These are phyloP conservation scores for Xanthoparmelia taractica DNA, from an alignment of 495 filamentous ascomycete genomes.

Conservation along the genomic window DNA sequence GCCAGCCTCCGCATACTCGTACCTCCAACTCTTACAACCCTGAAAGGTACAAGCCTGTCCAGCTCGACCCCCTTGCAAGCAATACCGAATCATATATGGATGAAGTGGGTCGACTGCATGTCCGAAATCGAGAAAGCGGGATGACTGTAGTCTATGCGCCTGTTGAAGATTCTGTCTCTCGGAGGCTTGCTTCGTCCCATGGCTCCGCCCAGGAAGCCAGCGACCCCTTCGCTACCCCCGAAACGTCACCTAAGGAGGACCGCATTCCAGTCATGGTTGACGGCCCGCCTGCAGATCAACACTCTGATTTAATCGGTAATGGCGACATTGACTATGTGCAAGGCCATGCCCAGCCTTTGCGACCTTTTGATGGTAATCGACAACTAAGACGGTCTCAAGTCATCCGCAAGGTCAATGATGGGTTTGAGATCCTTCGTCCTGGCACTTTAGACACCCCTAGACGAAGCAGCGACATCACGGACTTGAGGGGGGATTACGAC, in stretches of 20 bases:
- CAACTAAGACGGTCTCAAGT: slow-evolving; percentile 16
- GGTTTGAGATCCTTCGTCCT: slow-evolving; percentile 53
- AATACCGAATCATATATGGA: slow-evolving; percentile 39
- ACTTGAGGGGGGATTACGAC: slow-evolving; percentile 25
- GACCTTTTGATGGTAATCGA: slow-evolving; percentile 6
- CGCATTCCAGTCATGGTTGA: slow-evolving; percentile 8
- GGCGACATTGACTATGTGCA: slow-evolving; percentile 10
- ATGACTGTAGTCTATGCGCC: slow-evolving; percentile 9
- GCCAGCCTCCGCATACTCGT: not conserved
- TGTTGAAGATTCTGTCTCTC: slow-evolving; percentile 8
- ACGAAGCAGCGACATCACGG: slow-evolving; percentile 14
- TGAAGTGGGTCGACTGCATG: slow-evolving; percentile 41
- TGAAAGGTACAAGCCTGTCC: slow-evolving; percentile 17
- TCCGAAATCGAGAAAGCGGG: slow-evolving; percentile 25
- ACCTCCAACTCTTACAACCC: slow-evolving; percentile 5
- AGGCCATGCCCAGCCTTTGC: slow-evolving; percentile 12
- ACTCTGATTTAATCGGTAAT: slow-evolving; percentile 6
- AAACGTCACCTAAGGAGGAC: slow-evolving; percentile 6
- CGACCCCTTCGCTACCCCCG: slow-evolving; percentile 20
- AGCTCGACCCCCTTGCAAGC: slow-evolving; percentile 35
- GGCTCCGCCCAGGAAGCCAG: not conserved
- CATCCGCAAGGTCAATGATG: slow-evolving; percentile 51
- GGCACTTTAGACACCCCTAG: slow-evolving; percentile 35
- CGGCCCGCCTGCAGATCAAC: slow-evolving; percentile 9
- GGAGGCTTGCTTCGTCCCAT: not conserved